A percentile compares a stretch with the other conserved stretches of the same genome.
phyloP scores from a whole-genome alignment of 225 moss, liverwort and hornwort species.

The Rhytidiadelphus loreus region DNA sequence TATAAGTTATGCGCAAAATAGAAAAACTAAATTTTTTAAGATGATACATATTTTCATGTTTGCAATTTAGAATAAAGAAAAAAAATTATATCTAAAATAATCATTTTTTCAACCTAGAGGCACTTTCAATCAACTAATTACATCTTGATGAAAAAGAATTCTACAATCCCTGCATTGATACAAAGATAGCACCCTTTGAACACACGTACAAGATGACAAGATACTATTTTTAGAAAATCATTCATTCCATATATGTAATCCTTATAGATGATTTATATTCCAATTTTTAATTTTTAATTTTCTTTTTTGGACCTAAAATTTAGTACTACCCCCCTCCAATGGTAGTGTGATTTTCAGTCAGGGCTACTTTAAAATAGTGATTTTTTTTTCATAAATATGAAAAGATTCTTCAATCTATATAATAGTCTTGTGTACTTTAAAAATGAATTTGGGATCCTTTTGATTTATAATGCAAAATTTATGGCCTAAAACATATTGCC shows the following conservation, averaged over 20 bases:
- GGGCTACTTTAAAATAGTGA: background rate
- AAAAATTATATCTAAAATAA: rapidly evolving
- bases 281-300: background rate
- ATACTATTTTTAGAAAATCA: background rate
- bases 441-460: background rate
- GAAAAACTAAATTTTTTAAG: background rate
- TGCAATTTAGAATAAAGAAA: background rate
- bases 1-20: background rate
- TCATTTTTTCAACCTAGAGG: too few species aligned
- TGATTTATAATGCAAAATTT: background rate
- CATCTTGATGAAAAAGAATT: background rate
- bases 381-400: background rate
- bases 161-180: background rate
- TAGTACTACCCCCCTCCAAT: background rate
- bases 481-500: background rate
- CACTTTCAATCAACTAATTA: background rate
- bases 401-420: background rate
- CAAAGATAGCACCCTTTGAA: background rate
- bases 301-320: background rate
- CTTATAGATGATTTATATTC: background rate
- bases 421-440: background rate
- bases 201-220: background rate
- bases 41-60: background rate
- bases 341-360: background rate
- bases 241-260: rapidly evolving